Evolutionary conservation across 108 stramenopile genomes (phyloP), one percentile per base, ranked within the genome.

Genomic region (Nannochloropsis gaditana): DNA sequence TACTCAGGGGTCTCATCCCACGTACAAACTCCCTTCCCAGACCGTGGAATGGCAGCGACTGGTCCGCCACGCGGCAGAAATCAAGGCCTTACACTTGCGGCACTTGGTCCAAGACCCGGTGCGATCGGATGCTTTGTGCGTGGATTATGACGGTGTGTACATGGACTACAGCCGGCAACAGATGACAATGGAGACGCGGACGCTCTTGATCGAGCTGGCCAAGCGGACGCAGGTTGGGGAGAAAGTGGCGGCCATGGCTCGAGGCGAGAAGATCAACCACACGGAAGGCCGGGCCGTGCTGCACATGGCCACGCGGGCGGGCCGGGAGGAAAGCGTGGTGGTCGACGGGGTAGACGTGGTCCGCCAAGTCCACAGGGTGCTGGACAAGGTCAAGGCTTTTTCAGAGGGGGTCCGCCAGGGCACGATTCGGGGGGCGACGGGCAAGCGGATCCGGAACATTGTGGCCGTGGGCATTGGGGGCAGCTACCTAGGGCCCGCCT

Each of bases 391-490:
- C 45, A 92, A 94, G 84, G 79, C 84, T 21, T 99, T 99, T 83
- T 94, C 96, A 4, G 94, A 95, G 50, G 92, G 90, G 21, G 95
- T 99, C 21, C 93, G 99, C 42, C 89, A 91, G 19, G 97, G 98
- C 11, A 79, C 90, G 79, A 90, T 95, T 45, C 91, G 92, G 8
- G 99, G 99, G 21, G 96, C 95, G 73, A 99, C 97, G 19, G 99
- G 97, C 9, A 96, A 98, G 90, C 85, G 93, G 45, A 85, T 99
- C 41, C 88, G 94, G 45, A 96, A 96, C 82, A 96, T 99, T 84
- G 93, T 99, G 3, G 95, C 95, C 4, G 96, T 99, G 21, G 99
- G 99, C 9, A 99, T 99, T 85, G 99, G 99, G 73, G 99, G 98
- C 9, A 95, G 94, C 44, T 89, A 89, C 43, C 83, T 89, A 9